Conservation (phyloP, 2,329 filamentous ascomycete species). For the Ceratocystis diversiconidia region DNA sequence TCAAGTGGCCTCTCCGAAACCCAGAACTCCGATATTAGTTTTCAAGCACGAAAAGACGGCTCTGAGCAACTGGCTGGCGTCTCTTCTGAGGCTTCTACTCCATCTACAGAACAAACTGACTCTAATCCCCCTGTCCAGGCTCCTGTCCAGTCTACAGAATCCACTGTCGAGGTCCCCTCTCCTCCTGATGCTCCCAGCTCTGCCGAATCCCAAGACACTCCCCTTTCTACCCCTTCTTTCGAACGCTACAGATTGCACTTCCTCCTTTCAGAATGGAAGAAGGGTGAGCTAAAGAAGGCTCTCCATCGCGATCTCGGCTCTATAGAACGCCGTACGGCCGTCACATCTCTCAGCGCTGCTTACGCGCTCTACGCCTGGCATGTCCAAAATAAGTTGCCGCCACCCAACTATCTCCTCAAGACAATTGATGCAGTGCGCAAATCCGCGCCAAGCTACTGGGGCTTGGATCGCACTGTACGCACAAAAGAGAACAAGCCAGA, state of each 20-base stretch:
- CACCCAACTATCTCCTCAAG: slow-evolving; percentile 3
- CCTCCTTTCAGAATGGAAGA: slow-evolving; percentile 14
- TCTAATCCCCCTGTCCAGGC: neutral
- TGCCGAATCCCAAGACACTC: neutral
- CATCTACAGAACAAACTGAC: neutral
- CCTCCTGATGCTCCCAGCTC: neutral
- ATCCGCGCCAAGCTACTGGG: slow-evolving; percentile 16
- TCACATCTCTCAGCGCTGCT: slow-evolving; percentile 13
- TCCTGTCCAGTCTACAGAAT: neutral
- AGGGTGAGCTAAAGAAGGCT: slow-evolving; percentile 15
- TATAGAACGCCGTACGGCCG: slow-evolving; percentile 12
- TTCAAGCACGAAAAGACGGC: neutral
- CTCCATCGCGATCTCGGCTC: slow-evolving; percentile 15
- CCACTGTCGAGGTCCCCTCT: neutral
- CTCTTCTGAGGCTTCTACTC: neutral
- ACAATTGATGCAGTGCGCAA: slow-evolving; percentile 12
- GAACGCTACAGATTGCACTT: slow-evolving; percentile 15
- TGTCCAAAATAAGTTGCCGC: slow-evolving; percentile 7
- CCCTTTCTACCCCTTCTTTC: neutral
- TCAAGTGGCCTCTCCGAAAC: neutral
- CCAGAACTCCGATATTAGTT: neutral
- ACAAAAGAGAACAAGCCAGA: slow-evolving; percentile 10
- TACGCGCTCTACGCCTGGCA: slow-evolving; percentile 12
- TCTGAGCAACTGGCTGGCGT: too few species aligned
- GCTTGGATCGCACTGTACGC: slow-evolving; percentile 4